phyloP scores from a whole-genome alignment of 441 rosid genomes.

The Kokia cookei region DNA sequence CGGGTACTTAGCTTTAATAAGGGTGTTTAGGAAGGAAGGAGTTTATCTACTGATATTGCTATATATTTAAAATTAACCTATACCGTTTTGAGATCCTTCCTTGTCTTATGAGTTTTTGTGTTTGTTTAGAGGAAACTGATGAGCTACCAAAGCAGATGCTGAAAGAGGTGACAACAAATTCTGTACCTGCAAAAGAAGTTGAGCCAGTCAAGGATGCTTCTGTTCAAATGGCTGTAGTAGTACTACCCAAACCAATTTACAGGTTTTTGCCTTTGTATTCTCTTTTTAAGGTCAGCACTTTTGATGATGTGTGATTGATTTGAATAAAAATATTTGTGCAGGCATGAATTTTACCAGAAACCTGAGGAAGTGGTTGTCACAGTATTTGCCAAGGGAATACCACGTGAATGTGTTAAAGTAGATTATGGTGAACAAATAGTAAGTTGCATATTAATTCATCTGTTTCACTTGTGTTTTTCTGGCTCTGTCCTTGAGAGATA shows the following conservation, averaged over 20 bases:
- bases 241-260: constrained; percentile 44
- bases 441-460: constrained; percentile 14
- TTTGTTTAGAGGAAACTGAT: constrained; percentile 29
- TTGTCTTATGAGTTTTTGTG: neutral
- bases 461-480: neutral
- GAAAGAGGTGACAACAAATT: constrained; percentile 11
- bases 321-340: constrained; percentile 18
- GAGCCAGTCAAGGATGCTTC: constrained; percentile 14
- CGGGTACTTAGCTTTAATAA: constrained; percentile 29
- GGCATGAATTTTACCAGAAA: constrained; percentile 77
- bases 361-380: constrained; percentile 74
- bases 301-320: neutral
- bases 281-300: neutral
- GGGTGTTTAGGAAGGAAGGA: neutral
- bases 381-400: constrained; percentile 64
- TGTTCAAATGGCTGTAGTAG: constrained; percentile 1
- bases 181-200: constrained; percentile 15
- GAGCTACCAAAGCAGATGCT: constrained; percentile 10
- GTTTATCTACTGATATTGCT: neutral
- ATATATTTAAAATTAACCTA: neutral
- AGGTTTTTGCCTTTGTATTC: constrained; percentile 30
- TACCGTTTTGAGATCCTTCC: neutral
- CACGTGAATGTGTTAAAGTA: constrained; percentile 34
- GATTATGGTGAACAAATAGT: constrained; percentile 81
- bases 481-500: neutral